Conservation (phyloP, 2,329 filamentous ascomycete genomes). For the Aurifilum marmelostoma region DNA sequence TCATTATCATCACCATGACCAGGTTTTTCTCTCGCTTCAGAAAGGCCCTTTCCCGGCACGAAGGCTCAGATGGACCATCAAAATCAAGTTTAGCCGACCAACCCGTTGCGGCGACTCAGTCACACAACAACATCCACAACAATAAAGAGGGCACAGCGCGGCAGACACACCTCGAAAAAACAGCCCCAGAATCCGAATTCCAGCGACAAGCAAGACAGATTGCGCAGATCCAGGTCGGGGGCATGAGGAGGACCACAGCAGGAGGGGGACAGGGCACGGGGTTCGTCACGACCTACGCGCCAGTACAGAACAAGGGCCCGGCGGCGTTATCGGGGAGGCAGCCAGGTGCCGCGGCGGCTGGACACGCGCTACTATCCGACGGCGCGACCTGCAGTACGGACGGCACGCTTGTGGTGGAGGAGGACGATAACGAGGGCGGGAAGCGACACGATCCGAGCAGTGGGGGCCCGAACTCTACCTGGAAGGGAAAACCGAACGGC, state of each 20-base stretch:
- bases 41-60: neutral
- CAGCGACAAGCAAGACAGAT: slow-evolving; percentile 24
- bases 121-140: neutral
- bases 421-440: neutral
- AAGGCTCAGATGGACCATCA: neutral
- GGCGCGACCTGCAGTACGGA: slow-evolving; percentile 5
- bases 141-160: neutral
- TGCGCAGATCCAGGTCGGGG: slow-evolving; percentile 25
- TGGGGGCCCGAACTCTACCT: neutral
- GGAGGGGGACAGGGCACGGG: slow-evolving; percentile 14
- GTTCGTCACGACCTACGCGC: slow-evolving; percentile 18
- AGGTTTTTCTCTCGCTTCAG: neutral
- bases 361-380: neutral
- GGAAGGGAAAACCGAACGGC: slow-evolving; percentile 24
- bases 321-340: neutral
- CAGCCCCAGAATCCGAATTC: slow-evolving; percentile 12
- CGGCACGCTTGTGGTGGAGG: neutral
- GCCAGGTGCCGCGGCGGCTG: neutral
- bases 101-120: neutral
- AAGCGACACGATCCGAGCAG: neutral
- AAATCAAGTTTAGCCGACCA: neutral
- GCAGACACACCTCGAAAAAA: slow-evolving; percentile 15
- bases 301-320: slow-evolving; percentile 15
- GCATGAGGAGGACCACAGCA: slow-evolving; percentile 21
- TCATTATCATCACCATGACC: neutral